These are phyloP conservation scores for Podospora pseudocomata DNA, from an alignment of 495 filamentous ascomycete species.

Conservation along the genomic window DNA sequence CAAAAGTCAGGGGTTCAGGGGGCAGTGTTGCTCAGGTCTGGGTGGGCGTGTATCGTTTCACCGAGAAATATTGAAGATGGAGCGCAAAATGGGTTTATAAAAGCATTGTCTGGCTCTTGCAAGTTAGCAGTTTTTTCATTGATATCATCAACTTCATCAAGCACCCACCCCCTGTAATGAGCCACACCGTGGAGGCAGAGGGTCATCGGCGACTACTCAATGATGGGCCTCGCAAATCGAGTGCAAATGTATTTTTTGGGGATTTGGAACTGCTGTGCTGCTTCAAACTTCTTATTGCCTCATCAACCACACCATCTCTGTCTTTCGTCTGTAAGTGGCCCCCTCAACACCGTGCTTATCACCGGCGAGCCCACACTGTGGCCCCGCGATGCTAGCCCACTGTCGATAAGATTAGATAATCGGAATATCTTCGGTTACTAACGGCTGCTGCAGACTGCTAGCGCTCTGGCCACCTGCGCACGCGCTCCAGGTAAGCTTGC, in stretches of 20 bases:
- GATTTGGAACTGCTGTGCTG: neutral
- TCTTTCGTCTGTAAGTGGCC: neutral
- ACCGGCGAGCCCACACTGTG: slow-evolving; percentile 7
- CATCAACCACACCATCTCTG: neutral
- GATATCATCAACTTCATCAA: neutral
- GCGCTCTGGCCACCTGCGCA: neutral
- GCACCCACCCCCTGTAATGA: neutral
- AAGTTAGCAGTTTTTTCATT: neutral
- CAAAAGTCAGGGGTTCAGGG: neutral
- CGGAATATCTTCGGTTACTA: slow-evolving; percentile 12
- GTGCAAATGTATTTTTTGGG: neutral
- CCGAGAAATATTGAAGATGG: neutral
- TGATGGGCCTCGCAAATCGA: neutral
- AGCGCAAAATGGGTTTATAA: neutral
- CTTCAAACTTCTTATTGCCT: neutral
- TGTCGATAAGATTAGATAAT: neutral
- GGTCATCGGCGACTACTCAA: neutral
- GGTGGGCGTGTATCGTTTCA: neutral
- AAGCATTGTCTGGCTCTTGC: neutral
- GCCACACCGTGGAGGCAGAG: no score
- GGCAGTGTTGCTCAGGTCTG: neutral
- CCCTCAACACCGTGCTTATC: slow-evolving; percentile 8
- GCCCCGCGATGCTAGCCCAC: neutral
- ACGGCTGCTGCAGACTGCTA: neutral
- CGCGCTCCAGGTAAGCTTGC: neutral